These are phyloP conservation scores for Tylopilus vinaceipallidus DNA, from an alignment of 768 basidiomycete genomes.

Conservation along the genomic window DNA sequence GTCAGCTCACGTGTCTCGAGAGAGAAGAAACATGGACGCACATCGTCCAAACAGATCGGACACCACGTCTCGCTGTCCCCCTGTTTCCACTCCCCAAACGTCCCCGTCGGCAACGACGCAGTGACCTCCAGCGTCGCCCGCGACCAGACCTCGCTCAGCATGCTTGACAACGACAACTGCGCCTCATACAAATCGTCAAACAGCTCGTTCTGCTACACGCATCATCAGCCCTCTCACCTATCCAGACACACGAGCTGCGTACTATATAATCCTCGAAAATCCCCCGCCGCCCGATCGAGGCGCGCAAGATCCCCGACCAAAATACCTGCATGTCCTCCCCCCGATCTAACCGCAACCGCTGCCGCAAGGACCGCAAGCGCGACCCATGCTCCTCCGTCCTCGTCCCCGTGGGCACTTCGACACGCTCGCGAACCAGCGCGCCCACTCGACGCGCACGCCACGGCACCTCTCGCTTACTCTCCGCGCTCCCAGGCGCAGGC, in stretches of 20 bases:
- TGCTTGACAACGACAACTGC: conserved; percentile 53
- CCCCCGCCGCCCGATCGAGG: conserved; percentile 21
- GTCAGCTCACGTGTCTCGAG: background rate
- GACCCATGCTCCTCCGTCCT: conserved; percentile 20
- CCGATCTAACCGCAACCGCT: conserved; percentile 30
- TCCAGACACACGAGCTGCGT: conserved; percentile 20
- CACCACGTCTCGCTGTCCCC: conserved; percentile 69
- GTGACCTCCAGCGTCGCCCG: conserved; percentile 65
- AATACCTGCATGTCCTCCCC: conserved; percentile 19
- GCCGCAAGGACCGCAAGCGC: conserved; percentile 26
- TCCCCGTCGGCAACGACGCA: conserved; percentile 53
- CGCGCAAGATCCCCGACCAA: conserved; percentile 25
- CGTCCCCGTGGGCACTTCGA: too few species aligned
- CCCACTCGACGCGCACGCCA: conserved; percentile 27
- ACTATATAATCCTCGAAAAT: conserved; percentile 52
- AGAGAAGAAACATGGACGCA: conserved; percentile 36
- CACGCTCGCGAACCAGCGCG: too few species aligned
- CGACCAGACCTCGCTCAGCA: conserved; percentile 68
- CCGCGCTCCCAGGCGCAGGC: too few species aligned
- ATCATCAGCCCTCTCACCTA: too few species aligned
- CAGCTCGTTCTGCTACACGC: conserved; percentile 63
- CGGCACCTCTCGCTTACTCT: conserved; percentile 20
- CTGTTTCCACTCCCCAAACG: conserved; percentile 68
- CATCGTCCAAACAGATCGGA: conserved; percentile 85
- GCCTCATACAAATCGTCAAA: conserved; percentile 76